Evolutionary conservation across 768 basidiomycete genomes (phyloP), one percentile per base, ranked within the genome.

Genomic region (Phanerodontia chrysosporium): DNA sequence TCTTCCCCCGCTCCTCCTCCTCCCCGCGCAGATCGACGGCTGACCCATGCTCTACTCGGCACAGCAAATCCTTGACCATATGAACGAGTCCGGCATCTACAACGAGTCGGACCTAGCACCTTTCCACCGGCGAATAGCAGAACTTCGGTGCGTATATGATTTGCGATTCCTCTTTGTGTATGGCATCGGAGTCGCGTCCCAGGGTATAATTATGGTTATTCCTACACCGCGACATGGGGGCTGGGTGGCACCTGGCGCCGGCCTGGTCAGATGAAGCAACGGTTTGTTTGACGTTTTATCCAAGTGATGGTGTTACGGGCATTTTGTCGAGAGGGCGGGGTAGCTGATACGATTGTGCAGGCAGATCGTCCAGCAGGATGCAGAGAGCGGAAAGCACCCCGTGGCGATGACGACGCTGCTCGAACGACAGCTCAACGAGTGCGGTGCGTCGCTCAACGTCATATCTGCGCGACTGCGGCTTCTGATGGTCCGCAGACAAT

Each of bases 81-180:
- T 98, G 89, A 91, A 95, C 72, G 97, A 99, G 71, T 94, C 92
- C 1, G 89, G 89, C 6, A 87, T 93, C 46, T 98, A 98, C 74
- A 98, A 93, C 64, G 92, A 95, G 68, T 76, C 86, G 24, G 93
- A 97, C 75, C 86, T 98, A 29, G 80, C 81, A 28, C 95, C 97
- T 1, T 98, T 98, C 74, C 84, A 87, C 58, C 80, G 82, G 62
- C 86, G 97, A 59, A 74, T 98, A 52, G 76, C 79, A 25, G 90
- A 95, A 62, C 80, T 99, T 42, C 87, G 92, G 61, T 80, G 58
- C 62, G 66, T 70, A 45, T 28, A 25, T 28, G 25, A 22, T 27
- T 48, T 42, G 24, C n/a, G n/a, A 16, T n/a, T 32, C 24, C 22
- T 53, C n/a, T 35, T 42, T 53, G 35, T 42, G 52, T 53, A 25